phyloP scores from a whole-genome alignment of 2,329 filamentous ascomycete species.

The Coniochaeta sp. region DNA sequence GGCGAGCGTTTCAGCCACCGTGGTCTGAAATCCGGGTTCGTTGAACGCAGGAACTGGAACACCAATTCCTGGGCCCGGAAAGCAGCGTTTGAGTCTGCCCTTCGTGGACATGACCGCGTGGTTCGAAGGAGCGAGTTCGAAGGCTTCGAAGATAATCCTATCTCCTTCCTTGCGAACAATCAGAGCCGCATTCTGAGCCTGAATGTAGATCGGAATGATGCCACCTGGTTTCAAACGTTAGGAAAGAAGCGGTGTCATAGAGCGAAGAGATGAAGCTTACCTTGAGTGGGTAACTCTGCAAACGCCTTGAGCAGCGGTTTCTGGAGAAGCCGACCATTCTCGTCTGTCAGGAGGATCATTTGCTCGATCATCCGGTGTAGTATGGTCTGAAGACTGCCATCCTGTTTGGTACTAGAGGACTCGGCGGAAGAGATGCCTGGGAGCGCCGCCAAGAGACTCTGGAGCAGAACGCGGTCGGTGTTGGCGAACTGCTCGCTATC shows the following conservation, averaged over 20 bases:
- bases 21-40: conserved; percentile 12
- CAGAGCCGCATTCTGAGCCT: conserved; percentile 27
- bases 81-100: conserved; percentile 22
- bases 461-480: conserved; percentile 5
- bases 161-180: conserved; percentile 16
- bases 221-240: conserved; percentile 7
- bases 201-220: conserved; percentile 19
- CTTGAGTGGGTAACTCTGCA: not conserved
- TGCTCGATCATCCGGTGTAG: not conserved
- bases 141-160: conserved; percentile 21
- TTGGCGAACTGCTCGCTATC: not conserved
- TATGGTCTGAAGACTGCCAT: not conserved
- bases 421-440: not conserved
- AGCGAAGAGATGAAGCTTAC: not conserved
- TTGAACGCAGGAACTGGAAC: conserved; percentile 12
- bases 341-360: not conserved
- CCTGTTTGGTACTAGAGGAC: not conserved
- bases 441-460: conserved; percentile 4
- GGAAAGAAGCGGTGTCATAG: not conserved
- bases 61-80: conserved; percentile 17
- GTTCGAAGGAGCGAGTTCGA: conserved; percentile 25
- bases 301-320: not conserved
- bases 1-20: conserved; percentile 15
- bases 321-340: not conserved
- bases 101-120: conserved; percentile 14